Conservation (phyloP, 176 grass and related monocot genomes). For the Phoenix dactylifera region DNA sequence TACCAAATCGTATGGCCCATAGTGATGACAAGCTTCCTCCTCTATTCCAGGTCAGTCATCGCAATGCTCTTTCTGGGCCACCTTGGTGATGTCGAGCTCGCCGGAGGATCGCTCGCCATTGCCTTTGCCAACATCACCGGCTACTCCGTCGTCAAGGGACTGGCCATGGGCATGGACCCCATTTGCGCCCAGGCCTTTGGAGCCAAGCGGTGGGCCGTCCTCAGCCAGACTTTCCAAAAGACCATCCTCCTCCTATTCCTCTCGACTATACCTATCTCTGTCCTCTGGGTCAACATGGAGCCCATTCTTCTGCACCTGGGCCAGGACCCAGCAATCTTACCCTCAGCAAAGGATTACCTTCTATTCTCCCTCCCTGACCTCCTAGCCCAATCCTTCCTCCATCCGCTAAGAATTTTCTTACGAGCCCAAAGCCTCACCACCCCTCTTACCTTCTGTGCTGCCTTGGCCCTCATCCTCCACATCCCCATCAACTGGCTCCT, state of each 20-base stretch:
- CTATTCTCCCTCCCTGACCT: constrained; percentile 19
- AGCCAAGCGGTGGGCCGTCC: constrained; percentile 9
- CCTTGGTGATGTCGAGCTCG: constrained; percentile 19
- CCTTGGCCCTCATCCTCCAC: constrained; percentile 3
- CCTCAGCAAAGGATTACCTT: neutral
- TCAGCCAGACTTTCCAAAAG: constrained; percentile 15
- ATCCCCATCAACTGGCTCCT: constrained; percentile 2
- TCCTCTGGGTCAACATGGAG: constrained; percentile 12
- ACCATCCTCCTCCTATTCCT: constrained; percentile 9
- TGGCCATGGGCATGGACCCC: constrained; percentile 88
- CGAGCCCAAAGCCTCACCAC: constrained; percentile 2
- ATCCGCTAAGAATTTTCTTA: constrained; percentile 12
- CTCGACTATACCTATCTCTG: constrained; percentile 1
- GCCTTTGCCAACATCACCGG: constrained; percentile 92
- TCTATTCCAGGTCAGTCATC: constrained; percentile 14
- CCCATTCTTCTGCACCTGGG: neutral
- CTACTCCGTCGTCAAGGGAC: constrained; percentile 82
- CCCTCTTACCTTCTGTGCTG: constrained; percentile 10
- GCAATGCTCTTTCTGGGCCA: constrained; percentile 14
- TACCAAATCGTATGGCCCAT: constrained; percentile 30
- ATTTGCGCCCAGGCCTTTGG: constrained; percentile 78
- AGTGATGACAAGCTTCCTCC: constrained; percentile 25
- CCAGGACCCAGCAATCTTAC: neutral
- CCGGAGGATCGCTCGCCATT: constrained; percentile 75
- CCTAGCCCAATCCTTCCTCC: constrained; percentile 5